Percentiles rank a stretch among this genome's conserved stretches.
phyloP scores from a whole-genome alignment of 352 stramenopile species.

The Phytopythium oedochilum region DNA sequence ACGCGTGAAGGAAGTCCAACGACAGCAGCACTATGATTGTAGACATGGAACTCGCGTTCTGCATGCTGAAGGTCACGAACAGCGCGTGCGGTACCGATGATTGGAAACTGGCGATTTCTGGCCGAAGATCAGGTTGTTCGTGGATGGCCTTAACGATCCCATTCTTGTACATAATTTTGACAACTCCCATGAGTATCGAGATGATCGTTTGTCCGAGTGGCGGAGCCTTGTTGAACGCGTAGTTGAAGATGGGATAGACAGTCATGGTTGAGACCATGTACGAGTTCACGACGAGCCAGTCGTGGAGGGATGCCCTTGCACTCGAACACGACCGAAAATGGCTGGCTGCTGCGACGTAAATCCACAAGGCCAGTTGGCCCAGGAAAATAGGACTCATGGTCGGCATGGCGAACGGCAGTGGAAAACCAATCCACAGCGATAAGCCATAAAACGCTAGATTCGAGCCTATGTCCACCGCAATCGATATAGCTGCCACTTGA shows the following conservation, averaged over 20 bases:
- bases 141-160: not conserved
- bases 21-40: slow-evolving; percentile 19
- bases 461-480: not conserved
- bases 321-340: not conserved
- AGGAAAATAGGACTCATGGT: not conserved
- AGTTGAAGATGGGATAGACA: not conserved
- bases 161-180: not conserved
- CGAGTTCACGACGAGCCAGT: not conserved
- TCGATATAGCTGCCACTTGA: not conserved
- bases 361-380: not conserved
- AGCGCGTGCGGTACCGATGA: slow-evolving; percentile 13
- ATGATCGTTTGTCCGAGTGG: not conserved
- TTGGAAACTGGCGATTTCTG: slow-evolving; percentile 15
- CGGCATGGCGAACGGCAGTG: not conserved
- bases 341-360: not conserved
- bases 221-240: not conserved
- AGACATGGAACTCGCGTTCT: slow-evolving; percentile 18
- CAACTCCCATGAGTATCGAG: not conserved
- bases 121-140: slow-evolving; percentile 9
- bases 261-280: not conserved
- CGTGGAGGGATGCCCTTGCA: not conserved
- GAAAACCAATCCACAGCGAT: not conserved
- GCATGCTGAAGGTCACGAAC: slow-evolving; percentile 22
- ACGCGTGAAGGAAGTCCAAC: slow-evolving; percentile 16
- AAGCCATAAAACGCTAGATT: not conserved